A percentile compares a stretch with the other conserved stretches of the same genome.
These are phyloP conservation scores for Podila epigama DNA, from an alignment of 192 early-diverging fungal genomes.

Conservation along the genomic window DNA sequence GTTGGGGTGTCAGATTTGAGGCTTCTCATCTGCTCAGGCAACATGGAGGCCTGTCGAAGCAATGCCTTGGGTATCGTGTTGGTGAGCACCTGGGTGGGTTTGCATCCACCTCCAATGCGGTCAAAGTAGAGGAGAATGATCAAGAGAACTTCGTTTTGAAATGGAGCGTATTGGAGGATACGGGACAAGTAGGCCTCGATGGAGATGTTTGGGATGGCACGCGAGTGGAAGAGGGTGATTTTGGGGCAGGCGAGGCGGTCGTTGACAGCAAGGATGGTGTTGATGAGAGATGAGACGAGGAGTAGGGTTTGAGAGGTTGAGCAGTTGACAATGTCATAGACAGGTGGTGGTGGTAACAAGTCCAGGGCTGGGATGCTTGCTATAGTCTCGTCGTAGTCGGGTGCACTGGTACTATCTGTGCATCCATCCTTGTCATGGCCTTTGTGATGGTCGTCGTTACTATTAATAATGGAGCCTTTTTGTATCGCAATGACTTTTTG, in stretches of 20 bases:
- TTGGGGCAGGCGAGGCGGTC: constrained; percentile 49
- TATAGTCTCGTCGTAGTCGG: constrained; percentile 35
- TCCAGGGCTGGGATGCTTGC: constrained; percentile 46
- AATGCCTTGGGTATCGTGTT: constrained; percentile 38
- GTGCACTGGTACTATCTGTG: too few relatives aligned
- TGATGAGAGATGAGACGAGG: constrained; percentile 57
- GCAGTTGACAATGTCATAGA: constrained; percentile 57
- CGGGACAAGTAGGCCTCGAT: constrained; percentile 70
- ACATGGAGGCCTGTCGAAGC: constrained; percentile 35
- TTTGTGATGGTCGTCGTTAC: constrained; percentile 9
- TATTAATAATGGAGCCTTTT: constrained; percentile 31
- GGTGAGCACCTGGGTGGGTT: constrained; percentile 44
- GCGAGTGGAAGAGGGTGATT: constrained; percentile 75
- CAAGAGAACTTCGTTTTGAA: constrained; percentile 71
- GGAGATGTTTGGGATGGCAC: constrained; percentile 70
- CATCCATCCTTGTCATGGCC: too few relatives aligned
- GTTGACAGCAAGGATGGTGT: constrained; percentile 59
- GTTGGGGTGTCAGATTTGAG: constrained; percentile 12
- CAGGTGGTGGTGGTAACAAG: constrained; percentile 37
- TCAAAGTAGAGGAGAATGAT: constrained; percentile 80
- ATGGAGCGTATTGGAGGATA: constrained; percentile 72
- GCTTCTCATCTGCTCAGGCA: too few relatives aligned
- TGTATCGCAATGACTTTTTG: too few relatives aligned
- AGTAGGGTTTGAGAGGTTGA: constrained; percentile 53
- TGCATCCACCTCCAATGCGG: constrained; percentile 58